Conservation (phyloP, 257 asterid species). For the Gentiana straminea region DNA sequence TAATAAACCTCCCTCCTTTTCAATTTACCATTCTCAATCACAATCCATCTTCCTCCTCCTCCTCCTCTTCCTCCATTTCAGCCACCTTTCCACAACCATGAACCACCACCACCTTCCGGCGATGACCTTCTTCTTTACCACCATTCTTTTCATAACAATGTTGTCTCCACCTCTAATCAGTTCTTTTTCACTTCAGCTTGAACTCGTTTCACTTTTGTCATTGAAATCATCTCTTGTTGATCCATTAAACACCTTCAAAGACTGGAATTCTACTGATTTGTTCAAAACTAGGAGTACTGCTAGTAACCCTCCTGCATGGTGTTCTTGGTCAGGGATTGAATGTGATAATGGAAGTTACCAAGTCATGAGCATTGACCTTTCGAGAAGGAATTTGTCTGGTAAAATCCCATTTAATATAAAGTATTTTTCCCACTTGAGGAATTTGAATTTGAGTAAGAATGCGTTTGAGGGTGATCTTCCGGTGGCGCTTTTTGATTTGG, state of each 20-base stretch:
- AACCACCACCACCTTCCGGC: conserved; percentile 12
- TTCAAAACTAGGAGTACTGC: conserved; percentile 18
- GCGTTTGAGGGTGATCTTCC: conserved; percentile 51
- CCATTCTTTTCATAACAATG: conserved; percentile 14
- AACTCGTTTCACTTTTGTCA: conserved; percentile 45
- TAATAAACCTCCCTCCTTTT: conserved; percentile 48
- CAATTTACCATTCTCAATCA: conserved; percentile 36
- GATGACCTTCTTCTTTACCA: conserved; percentile 9
- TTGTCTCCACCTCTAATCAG: conserved; percentile 26
- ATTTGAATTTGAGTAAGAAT: conserved; percentile 64
- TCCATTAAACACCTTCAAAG: conserved; percentile 47
- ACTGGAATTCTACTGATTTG: conserved; percentile 47
- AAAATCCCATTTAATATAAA: conserved; percentile 33
- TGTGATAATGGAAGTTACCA: conserved; percentile 41
- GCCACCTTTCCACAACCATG: conserved; percentile 41
- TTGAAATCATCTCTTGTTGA: conserved; percentile 54
- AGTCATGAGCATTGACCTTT: conserved; percentile 50
- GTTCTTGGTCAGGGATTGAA: conserved; percentile 64
- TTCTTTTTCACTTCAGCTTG: conserved; percentile 27
- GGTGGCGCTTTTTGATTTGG: conserved; percentile 41
- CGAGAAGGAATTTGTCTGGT: conserved; percentile 72
- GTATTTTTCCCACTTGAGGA: conserved; percentile 36
- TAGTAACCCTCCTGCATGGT: conserved; percentile 36
- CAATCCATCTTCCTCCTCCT: conserved; percentile 31
- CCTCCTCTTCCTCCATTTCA: conserved; percentile 8